Evolutionary conservation across 495 filamentous ascomycete genomes (phyloP), one percentile per base, ranked within the genome.

Genomic region (Polyplosphaeria fusca): DNA sequence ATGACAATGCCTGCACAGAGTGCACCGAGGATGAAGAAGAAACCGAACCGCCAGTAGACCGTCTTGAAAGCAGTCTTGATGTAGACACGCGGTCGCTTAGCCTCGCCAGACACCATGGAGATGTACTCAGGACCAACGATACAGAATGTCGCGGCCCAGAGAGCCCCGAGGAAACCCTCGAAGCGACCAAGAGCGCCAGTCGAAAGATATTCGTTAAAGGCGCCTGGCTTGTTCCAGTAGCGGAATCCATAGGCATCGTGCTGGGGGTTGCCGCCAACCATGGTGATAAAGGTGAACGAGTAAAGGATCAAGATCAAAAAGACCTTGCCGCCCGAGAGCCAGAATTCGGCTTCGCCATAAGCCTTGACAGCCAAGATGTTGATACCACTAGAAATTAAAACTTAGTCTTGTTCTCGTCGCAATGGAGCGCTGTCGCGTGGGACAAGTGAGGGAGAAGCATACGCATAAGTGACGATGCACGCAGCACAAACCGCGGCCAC

Each of bases 41-140:
- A 32, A 45, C 71, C 74, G 40, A 80, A 76, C 27, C 78, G 77
- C 65, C 66, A 70, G 63, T 73, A 72, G 38, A 74, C 68, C 39
- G 68, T 80, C 73, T 78, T 79, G 71, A 79, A 81, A 1, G 78
- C 78, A 7, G 58, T 69, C 51, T 80, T 79, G 59, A 81, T 72
- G 57, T 69, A 69, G 22, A 58, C 62, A 22, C 72, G 67, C 0
- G 75, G 74, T 4, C 64, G 59, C 40, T 72, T 70, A 12, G 72
- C 71, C 52, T 77, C 75, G 42, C 64, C 75, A 18, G 72, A 66
- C 4, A 74, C 73, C 71, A 76, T 76, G 30, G 70, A 52, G 35
- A 75, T 64, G 46, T 74, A 74, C 30, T 74, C 73, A 4, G 71
- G 72, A 3, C 74, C 71, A 24, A 71, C 72, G 37, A 72, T 55